Base-by-base conservation (phyloP, 2,329 filamentous ascomycete species). In the Sporothrix inflata region DNA sequence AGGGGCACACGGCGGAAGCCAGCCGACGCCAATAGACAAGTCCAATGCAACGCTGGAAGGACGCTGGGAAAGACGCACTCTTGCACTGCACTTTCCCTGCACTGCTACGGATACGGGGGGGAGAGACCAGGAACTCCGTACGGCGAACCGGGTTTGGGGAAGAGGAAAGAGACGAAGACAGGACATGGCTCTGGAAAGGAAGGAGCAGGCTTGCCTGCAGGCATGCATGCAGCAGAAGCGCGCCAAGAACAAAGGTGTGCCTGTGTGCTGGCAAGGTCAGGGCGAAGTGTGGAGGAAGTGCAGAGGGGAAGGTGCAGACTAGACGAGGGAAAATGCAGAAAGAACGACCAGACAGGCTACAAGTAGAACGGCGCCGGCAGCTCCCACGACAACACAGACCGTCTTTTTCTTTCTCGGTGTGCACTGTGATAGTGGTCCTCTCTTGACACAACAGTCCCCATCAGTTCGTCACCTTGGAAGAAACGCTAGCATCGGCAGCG, bases 151-250 rank as follows among this genome's bases (percentile, higher is more conserved):
- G 60, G 11, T 66, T 66, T 11, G 42, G 42, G 24, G 16, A 8
- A 24, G n/a, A n/a, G n/a, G 47, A 49, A 3, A n/a, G 16, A 19
- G n/a, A 7, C 7, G 24, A 27, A 49, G 47, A 21, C 1, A 49
- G 55, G 60, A 63, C 60, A 45, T 63, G 38, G 60, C 60, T 45
- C 21, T 65, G 38, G 57, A n/a, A 65, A 65, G 21, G 21, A 65
- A 11, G 38, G 12, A 65, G 11, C 34, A 63, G 60, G 19, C 60
- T 8, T 42, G 47, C 30, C 19, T 19, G 11, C 16, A n/a, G 3
- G 3, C 55, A 38, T 40, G n/a, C 19, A 40, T 61, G 30, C 60
- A 60, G 60, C 47, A 24, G 38, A n/a, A 45, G 12, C 51, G 12
- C 60, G 60, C 60, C 60, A 63, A 63, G 60, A 45, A 24, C 12